Base-by-base conservation (phyloP, 225 moss, liverwort and hornwort genomes). In the Physcomitrellopsis africana region DNA sequence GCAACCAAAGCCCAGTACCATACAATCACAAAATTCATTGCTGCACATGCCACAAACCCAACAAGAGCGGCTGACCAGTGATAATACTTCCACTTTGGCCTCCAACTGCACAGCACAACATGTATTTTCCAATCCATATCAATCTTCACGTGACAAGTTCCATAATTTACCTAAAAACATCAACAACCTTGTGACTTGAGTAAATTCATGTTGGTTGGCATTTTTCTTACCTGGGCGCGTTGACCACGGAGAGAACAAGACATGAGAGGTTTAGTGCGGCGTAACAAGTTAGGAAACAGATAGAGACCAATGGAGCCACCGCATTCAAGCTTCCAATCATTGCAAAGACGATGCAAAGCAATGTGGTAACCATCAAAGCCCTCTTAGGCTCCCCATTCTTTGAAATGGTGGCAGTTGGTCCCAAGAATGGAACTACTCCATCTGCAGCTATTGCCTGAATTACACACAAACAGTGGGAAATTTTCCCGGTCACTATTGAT, bases 241-340 rank as follows among this genome's bases (percentile, higher is more conserved):
- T 89, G 10, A 94, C 84, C 29, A 90, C 78, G 10, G 94, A 94
- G n/a, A 93, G 86, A 48, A 97, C 91, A 57, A 94, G 86, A 81
- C 97, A 97, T 59, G 94, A 94, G 45, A 93, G 83, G 67, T 93
- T 97, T 67, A 97, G 90, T 49, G 97, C 97, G 3, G 97, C 86
- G 79, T 97, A 97, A 82, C 92, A 94, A 82, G 94, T 94, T 49
- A 97, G 79, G 75, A 97, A 97, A 81, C 97, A 97, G 67, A 97
- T 97, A 20, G 94, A 97, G 22, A 97, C 97, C 2, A 97, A 89
- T 45, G 97, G 94, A 74, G 97, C 97, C 68, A 97, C 97, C 24
- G 90, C 87, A 80, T 97, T 90, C 80, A 97, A 85, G 69, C 97
- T 97, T 73, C 97, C 97, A 74, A 97, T 93, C 97, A 94, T 97